Evolutionary conservation across 139 green algal genomes (phyloP), one percentile per base, ranked within the genome.

Genomic region (Coccomyxa sp.): DNA sequence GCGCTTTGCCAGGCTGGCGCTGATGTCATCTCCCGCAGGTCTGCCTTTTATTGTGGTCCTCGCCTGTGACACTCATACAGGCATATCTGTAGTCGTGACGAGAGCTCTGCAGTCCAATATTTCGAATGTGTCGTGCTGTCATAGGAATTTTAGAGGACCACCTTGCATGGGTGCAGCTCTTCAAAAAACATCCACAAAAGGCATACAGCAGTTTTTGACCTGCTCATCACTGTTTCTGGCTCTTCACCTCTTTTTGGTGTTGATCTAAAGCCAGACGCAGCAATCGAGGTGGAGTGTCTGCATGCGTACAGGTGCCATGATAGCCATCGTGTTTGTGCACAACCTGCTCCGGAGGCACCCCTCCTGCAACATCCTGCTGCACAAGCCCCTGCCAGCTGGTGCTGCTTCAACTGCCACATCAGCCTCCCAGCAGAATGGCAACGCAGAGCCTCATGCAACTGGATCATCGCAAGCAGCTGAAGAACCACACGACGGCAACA

Each of bases 281-380:
- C 38, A 51, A 51, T 51, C 7, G 38, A 51, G 38, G 3, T 51
- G 38, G 38, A 51, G 3, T 51, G 38, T 51, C 38, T 51, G 38
- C 38, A 51, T 51, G 63, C 63, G 18, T 75, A 68, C 85, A 76
- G 94, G 93, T 76, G 95, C 95, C 18, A 85, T 97, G 82, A 77
- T 95, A 12, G 91, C 83, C 28, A 90, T 98, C 0, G 93, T 90
- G 16, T 98, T 98, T 86, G 91, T 98, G 15, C 96, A 99, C 91
- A 99, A 99, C 89, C 85, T 99, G 14, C 78, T 99, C 25, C 89
- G 97, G 15, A 90, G 97, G 28, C 97, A 99, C 88, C 95, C 96
- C 0, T 86, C 93, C 10, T 96, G 93, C 87, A 89, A 88, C 60
- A 88, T 95, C 63, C 89, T 99, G 78, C 82, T 99, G 74, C 92